Percentiles rank a stretch among this genome's conserved stretches.
Conservation (phyloP, 2,329 filamentous ascomycete species). For the Didymella sp. region DNA sequence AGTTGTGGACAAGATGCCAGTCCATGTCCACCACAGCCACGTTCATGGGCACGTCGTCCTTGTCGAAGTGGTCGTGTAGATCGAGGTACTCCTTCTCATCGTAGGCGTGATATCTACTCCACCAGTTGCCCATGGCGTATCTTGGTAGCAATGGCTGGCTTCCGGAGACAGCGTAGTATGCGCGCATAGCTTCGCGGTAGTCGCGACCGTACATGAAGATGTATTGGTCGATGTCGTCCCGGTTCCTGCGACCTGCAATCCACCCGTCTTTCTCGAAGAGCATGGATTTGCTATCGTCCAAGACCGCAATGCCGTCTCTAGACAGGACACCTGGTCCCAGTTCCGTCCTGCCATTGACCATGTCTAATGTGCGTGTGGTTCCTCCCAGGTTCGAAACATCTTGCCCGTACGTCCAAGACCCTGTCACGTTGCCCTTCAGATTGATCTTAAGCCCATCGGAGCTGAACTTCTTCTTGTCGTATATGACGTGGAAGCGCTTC, state of each 20-base stretch:
- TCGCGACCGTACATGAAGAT: slow-evolving; percentile 67
- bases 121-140: slow-evolving; percentile 70
- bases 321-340: slow-evolving; percentile 62
- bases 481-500: slow-evolving; percentile 61
- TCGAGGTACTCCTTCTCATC: slow-evolving; percentile 62
- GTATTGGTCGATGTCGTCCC: slow-evolving; percentile 64
- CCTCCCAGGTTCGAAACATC: slow-evolving; percentile 53
- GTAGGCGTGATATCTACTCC: slow-evolving; percentile 69
- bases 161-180: slow-evolving; percentile 64
- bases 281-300: slow-evolving; percentile 65
- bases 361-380: slow-evolving; percentile 64
- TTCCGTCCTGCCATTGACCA: slow-evolving; percentile 58
- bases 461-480: slow-evolving; percentile 65
- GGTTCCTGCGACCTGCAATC: slow-evolving; percentile 56
- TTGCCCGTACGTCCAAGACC: slow-evolving; percentile 61
- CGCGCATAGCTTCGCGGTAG: slow-evolving; percentile 61
- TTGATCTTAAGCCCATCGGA: slow-evolving; percentile 58
- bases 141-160: slow-evolving; percentile 63
- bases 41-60: slow-evolving; percentile 61
- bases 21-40: slow-evolving; percentile 71
- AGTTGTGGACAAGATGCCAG: slow-evolving; percentile 64
- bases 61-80: slow-evolving; percentile 64
- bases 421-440: slow-evolving; percentile 54
- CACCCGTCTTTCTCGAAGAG: slow-evolving; percentile 63
- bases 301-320: slow-evolving; percentile 57